Evolutionary conservation across 495 filamentous ascomycete genomes (phyloP), one percentile per base, ranked within the genome.

Genomic region (Penicillium psychrofluorescens): DNA sequence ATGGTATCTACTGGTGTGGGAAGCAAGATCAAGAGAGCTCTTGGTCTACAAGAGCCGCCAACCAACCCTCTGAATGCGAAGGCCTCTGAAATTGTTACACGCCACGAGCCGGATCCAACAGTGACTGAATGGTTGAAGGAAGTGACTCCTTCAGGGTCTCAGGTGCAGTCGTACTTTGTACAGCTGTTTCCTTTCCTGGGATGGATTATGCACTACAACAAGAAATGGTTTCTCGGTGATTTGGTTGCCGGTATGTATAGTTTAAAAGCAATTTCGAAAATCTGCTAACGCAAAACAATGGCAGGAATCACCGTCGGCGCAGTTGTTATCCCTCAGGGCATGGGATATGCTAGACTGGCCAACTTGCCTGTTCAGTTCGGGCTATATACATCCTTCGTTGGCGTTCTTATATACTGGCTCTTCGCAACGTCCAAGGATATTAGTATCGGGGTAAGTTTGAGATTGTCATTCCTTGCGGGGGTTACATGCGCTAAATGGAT

Each of bases 391-490:
- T 96, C 91, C 0, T 99, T 99, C 55, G 95, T 97, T 84, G 92
- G 92, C 27, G 91, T 97, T 4, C 59, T 96, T 46, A 63, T 95
- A 38, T 99, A 99, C 53, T 97, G 92, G 92, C 92, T 97, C 62
- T 97, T 98, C 53, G 92, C 92, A 1, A 98, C 92, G 1, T 97
- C 94, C 0, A 98, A 98, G 58, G 92, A 98, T 64, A 97, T 98
- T 57, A 97, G 94, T 7, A 97, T 98, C 40, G 92, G 92, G 22
- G 22, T 22, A 22, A 22, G 22, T 22, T 22, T 22, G 22, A 2
- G 22, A 22, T 22, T 22, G 22, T 0, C 22, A 22, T 22, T 22
- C 22, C 22, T 22, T 22, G 4, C 22, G 22, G 4, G 16, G 22
- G 22, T 22, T 22, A 22, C 22, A 6, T 22, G 22, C 4, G 22